Evolutionary conservation across 768 basidiomycete genomes (phyloP), one percentile per base, ranked within the genome.

Genomic region (Neoboletus subvelutipes): DNA sequence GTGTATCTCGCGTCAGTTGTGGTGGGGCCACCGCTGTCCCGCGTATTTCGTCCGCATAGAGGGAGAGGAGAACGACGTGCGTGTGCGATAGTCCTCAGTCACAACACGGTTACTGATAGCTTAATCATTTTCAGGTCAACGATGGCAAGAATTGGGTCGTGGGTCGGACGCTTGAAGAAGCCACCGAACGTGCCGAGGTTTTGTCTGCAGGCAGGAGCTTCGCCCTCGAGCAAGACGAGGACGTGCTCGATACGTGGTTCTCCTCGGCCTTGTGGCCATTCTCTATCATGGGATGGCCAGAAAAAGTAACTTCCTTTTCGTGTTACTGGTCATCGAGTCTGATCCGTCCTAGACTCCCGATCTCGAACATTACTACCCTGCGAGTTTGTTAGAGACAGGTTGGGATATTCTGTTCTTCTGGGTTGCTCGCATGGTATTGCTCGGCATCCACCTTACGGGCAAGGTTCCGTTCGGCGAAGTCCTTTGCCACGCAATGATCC

Each of bases 331-430:
- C 18, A 26, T 31, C 6, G 33, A 26, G 41, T 45, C 40, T 65
- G 51, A 55, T 24, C 60, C n/a, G 15, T 29, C 36, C 8, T 33
- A 93, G 92, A 94, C 93, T 0, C 59, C 75, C 5, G 96, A 98
- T 69, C 64, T 92, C 41, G 71, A 85, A 61, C 77, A 78, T 31
- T 98, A 92, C 77, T 99, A 95, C 72, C 97, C 97, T 0, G 76
- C 92, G 2, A 83, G 86, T n/a, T 64, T 98, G 43, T 83, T 98
- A 31, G 97, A 98, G 76, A 99, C 97, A 0, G 97, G 97, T 45
- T 98, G 97, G 96, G 97, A 98, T 61, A 98, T 98, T 66, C 74
- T 99, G n/a, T 95, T 95, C 82, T 98, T 98, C 84, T 99, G 97
- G 97, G 96, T 98, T 8, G 95, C 97, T 17, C 89, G 97, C 42